Percentiles rank a stretch among this genome's conserved stretches.
phyloP scores from a whole-genome alignment of 2,329 filamentous ascomycete species.

The Stagonosporopsis vannaccii region DNA sequence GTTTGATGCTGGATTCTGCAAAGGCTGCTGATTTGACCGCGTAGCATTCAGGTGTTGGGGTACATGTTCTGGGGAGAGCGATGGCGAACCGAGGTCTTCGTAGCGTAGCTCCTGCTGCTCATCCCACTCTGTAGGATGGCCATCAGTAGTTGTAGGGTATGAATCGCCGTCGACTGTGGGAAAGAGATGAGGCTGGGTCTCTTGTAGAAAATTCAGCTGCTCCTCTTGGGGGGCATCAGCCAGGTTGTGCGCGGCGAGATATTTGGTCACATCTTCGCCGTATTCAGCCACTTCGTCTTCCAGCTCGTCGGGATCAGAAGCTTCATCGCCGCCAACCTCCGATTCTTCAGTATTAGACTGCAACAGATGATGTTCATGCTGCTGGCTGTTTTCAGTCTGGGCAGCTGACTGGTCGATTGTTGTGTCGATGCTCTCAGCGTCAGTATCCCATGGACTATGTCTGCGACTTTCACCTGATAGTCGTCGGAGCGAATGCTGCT shows the following conservation, averaged over 20 bases:
- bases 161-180: constrained; percentile 38
- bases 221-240: constrained; percentile 3
- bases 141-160: constrained; percentile 50
- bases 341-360: constrained; percentile 18
- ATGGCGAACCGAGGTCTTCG: constrained; percentile 14
- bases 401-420: constrained; percentile 37
- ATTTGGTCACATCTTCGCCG: neutral
- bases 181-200: constrained; percentile 8
- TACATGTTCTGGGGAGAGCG: constrained; percentile 20
- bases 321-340: constrained; percentile 23
- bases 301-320: neutral
- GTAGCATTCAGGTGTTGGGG: constrained; percentile 13
- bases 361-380: constrained; percentile 14
- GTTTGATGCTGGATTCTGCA: constrained; percentile 4
- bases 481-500: constrained; percentile 25
- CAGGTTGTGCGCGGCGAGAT: constrained; percentile 3
- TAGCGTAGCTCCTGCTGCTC: constrained; percentile 17
- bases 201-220: constrained; percentile 9
- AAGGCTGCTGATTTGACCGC: constrained; percentile 9
- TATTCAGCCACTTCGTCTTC: constrained; percentile 6
- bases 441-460: constrained; percentile 46
- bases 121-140: constrained; percentile 28
- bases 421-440: constrained; percentile 48
- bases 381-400: constrained; percentile 26
- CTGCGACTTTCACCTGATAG: constrained; percentile 24